These are phyloP conservation scores for Pezicula rhizophila DNA, from an alignment of 2,329 filamentous ascomycete genomes.

Conservation along the genomic window DNA sequence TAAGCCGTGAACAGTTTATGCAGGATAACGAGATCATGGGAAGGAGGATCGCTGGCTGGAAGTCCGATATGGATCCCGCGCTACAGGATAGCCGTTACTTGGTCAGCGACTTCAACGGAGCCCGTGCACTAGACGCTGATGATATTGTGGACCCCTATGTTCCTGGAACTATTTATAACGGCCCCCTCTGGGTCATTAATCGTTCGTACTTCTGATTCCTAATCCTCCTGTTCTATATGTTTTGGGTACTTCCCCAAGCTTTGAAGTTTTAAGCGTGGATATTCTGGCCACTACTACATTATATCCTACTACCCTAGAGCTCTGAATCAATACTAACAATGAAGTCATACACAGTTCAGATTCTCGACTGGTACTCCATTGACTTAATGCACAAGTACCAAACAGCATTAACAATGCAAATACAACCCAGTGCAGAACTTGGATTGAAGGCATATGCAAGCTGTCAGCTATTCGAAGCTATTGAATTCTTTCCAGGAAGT, in stretches of 20 bases:
- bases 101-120: slow-evolving; percentile 56
- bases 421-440: slow-evolving; percentile 45
- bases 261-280: too few species aligned
- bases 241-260: too few species aligned
- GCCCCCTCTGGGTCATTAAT: slow-evolving; percentile 68
- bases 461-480: slow-evolving; percentile 73
- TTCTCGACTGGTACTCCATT: slow-evolving; percentile 72
- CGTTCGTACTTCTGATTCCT: slow-evolving; percentile 36
- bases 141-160: slow-evolving; percentile 72
- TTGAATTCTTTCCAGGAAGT: slow-evolving; percentile 65
- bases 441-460: slow-evolving; percentile 58
- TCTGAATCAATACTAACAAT: too few species aligned
- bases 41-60: slow-evolving; percentile 43
- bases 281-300: too few species aligned
- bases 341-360: slow-evolving; percentile 11
- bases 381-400: slow-evolving; percentile 78
- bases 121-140: slow-evolving; percentile 45
- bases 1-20: slow-evolving; percentile 59
- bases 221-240: too few species aligned
- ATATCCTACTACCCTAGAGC: too few species aligned
- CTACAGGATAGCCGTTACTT: slow-evolving; percentile 57
- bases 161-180: slow-evolving; percentile 63
- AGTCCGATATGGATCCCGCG: slow-evolving; percentile 50
- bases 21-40: slow-evolving; percentile 52
- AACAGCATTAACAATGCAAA: slow-evolving; percentile 48